Evolutionary conservation across 108 stramenopile species (phyloP).

Genomic region (Nitzschia putrida): DNA sequence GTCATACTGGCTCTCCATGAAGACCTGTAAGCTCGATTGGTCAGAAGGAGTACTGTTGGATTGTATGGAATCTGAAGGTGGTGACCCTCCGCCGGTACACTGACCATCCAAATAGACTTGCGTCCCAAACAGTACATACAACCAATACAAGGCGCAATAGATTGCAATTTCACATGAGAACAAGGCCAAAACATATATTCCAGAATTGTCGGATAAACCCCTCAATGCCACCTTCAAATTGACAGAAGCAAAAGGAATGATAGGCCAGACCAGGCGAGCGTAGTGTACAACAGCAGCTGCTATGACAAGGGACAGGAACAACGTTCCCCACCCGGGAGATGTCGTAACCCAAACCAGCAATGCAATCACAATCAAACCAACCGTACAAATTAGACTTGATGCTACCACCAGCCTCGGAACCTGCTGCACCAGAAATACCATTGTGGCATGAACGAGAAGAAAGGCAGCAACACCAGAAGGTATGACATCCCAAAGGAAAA

Average conservation of each 20-base stretch:
- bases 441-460: neutral
- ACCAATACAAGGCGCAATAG: constrained; percentile 62
- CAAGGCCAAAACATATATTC: constrained; percentile 40
- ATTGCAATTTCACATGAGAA: constrained; percentile 45
- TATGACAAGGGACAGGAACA: neutral
- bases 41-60: neutral
- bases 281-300: constrained; percentile 6
- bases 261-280: constrained; percentile 45
- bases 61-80: neutral
- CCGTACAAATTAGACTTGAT: neutral
- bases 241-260: constrained; percentile 74
- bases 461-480: constrained; percentile 23
- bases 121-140: constrained; percentile 47
- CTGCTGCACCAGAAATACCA: constrained; percentile 9
- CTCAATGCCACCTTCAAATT: constrained; percentile 59
- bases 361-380: neutral
- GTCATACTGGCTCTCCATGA: neutral
- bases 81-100: neutral
- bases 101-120: constrained; percentile 29
- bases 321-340: neutral
- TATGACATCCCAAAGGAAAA: constrained; percentile 17
- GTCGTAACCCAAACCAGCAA: neutral
- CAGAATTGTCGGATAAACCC: constrained; percentile 61
- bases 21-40: neutral
- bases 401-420: constrained; percentile 2